These are phyloP conservation scores for Aureobasidium namibiae DNA, from an alignment of 2,329 filamentous ascomycete genomes.

Conservation along the genomic window DNA sequence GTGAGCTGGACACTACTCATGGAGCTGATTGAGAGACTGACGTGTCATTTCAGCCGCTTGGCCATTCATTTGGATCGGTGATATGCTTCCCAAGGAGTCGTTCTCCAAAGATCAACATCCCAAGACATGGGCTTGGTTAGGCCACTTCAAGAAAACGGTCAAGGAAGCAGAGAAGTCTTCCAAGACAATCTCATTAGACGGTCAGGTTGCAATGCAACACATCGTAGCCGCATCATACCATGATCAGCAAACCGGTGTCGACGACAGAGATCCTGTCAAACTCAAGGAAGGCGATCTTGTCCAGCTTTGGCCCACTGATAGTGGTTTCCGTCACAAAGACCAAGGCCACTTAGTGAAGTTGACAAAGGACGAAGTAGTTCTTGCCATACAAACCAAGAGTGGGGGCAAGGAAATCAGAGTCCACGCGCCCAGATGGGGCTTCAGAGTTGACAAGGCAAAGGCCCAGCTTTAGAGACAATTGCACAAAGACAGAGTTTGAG, in stretches of 20 bases:
- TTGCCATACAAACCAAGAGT: conserved; percentile 40
- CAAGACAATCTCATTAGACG: conserved; percentile 39
- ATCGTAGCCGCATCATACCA: conserved; percentile 41
- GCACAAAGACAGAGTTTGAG: neutral
- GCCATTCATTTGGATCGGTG: conserved; percentile 56
- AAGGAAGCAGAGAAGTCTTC: conserved; percentile 33
- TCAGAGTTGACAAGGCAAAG: conserved; percentile 36
- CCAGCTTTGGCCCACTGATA: conserved; percentile 54
- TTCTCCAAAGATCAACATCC: conserved; percentile 50
- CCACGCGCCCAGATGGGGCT: conserved; percentile 55
- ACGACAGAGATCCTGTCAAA: conserved; percentile 44
- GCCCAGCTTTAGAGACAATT: conserved; percentile 21
- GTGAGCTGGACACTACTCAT: too few species aligned
- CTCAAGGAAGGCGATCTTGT: conserved; percentile 49
- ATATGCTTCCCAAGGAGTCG: conserved; percentile 46
- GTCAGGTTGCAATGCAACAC: conserved; percentile 44
- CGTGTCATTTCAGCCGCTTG: conserved; percentile 18
- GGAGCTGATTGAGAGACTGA: neutral
- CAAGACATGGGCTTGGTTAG: conserved; percentile 55
- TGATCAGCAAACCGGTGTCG: conserved; percentile 38
- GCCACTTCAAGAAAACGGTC: conserved; percentile 48
- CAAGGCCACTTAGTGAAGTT: conserved; percentile 48
- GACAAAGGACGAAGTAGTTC: conserved; percentile 47
- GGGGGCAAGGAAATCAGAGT: conserved; percentile 41
- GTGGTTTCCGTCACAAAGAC: conserved; percentile 52